phyloP scores from a whole-genome alignment of 257 asterid species.

The Mitragyna speciosa region DNA sequence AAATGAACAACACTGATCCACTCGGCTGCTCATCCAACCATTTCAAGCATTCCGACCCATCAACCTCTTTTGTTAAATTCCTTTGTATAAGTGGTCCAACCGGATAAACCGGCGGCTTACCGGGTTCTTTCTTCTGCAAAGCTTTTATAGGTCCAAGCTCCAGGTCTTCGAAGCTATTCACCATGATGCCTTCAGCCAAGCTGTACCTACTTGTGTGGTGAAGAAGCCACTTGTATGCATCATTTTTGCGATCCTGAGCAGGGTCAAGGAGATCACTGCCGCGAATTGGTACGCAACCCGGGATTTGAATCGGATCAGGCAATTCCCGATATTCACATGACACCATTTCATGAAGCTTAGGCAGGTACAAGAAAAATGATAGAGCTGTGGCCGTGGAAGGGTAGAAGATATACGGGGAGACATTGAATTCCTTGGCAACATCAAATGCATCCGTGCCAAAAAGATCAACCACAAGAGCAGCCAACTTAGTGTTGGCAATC shows the following conservation, averaged over 20 bases:
- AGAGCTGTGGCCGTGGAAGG: slow-evolving; percentile 61
- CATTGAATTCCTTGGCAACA: slow-evolving; percentile 40
- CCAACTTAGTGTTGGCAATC: slow-evolving; percentile 11
- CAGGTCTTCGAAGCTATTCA: slow-evolving; percentile 57
- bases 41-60: slow-evolving; percentile 25
- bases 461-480: slow-evolving; percentile 69
- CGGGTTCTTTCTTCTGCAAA: slow-evolving; percentile 24
- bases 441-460: slow-evolving; percentile 77
- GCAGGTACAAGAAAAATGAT: slow-evolving; percentile 49
- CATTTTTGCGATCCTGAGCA: slow-evolving; percentile 56
- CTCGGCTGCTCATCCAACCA: slow-evolving; percentile 72
- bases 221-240: slow-evolving; percentile 56
- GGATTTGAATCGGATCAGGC: slow-evolving; percentile 49
- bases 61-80: slow-evolving; percentile 13
- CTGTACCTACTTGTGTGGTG: slow-evolving; percentile 47
- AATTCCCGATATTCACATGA: slow-evolving; percentile 52
- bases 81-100: slow-evolving; percentile 61
- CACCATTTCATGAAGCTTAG: slow-evolving; percentile 43
- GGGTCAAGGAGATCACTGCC: slow-evolving; percentile 65
- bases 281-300: slow-evolving; percentile 61
- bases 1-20: slow-evolving; percentile 63
- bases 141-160: slow-evolving; percentile 54
- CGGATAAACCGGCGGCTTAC: slow-evolving; percentile 52
- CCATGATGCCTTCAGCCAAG: slow-evolving; percentile 61
- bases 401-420: slow-evolving; percentile 50